Percentiles rank a stretch among this genome's conserved stretches.
phyloP scores from a whole-genome alignment of 352 stramenopile species.

The Phytopythium litorale region DNA sequence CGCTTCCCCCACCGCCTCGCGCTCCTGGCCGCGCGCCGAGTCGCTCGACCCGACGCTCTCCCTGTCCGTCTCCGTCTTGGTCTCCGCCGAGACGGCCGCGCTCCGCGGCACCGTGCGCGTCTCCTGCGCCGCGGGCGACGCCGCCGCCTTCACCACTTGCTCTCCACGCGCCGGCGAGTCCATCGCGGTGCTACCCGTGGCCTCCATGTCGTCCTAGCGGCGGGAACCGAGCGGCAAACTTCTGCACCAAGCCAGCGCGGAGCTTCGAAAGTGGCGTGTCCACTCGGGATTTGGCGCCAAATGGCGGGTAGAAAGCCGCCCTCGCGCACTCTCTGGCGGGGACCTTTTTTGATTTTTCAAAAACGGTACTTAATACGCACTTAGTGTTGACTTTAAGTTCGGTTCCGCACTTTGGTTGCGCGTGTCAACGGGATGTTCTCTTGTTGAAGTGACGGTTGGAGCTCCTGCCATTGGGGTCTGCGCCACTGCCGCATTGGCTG shows the following conservation, averaged over 20 bases:
- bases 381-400: neutral
- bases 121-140: neutral
- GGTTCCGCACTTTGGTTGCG: neutral
- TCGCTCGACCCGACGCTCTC: conserved; percentile 8
- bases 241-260: too few species aligned
- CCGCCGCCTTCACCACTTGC: neutral
- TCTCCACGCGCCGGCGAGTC: neutral
- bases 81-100: neutral
- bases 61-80: conserved; percentile 9
- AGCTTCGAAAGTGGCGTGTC: neutral
- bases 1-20: neutral
- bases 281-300: neutral
- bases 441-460: conserved; percentile 1
- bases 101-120: neutral
- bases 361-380: neutral
- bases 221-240: neutral
- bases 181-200: neutral
- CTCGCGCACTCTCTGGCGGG: too few species aligned
- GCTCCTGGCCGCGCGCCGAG: neutral
- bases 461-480: neutral
- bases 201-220: neutral
- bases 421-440: neutral
- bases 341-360: conserved; percentile 1
- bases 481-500: neutral
- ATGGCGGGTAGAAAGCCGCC: neutral